Base-by-base conservation (phyloP, 208 protist species). In the Sergeia podlipaevii region DNA sequence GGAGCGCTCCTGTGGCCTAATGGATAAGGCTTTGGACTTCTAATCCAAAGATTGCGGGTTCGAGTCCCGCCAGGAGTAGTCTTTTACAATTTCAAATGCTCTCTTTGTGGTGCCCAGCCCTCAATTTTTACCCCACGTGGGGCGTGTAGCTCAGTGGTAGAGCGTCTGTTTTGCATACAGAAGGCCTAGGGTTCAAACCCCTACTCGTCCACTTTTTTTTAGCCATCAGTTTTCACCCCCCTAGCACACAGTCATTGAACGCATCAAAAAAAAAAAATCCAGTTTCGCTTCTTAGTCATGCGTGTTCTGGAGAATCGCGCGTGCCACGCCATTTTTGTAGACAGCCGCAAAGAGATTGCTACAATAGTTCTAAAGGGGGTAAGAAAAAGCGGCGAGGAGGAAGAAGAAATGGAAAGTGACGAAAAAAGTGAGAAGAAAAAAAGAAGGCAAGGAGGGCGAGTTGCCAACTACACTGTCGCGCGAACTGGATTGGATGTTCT, bases 31-130 rank as follows among this genome's bases (percentile, higher is more conserved):
- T 71, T 87, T 85, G 74, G 83, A 80, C 81, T 91, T 81, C 83
- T 91, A 91, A 91, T 80, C 83, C 74, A 85, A 85, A 85, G 79
- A 82, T 88, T 91, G 83, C 77, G 83, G 78, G 83, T 91, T 91
- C 83, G 78, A 91, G 65, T 88, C 83, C 79, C 83, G 77, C 77
- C 83, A 80, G 76, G 76, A 78, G 83, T 91, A 85, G 17, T 56
- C 71, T 85, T 74, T 70, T 43, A 29, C 42, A 30, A 33, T 41
- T 34, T 58, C 36, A 26, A 43, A 23, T 17, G 42, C n/a, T 18
- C 15, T 11, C 10, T 26, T 47, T 15, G 30, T 49, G 30, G 15
- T 21, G 34, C 13, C 11, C 13, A 45, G 15, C n/a, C n/a, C n/a
- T n/a, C n/a, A n/a, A n/a, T n/a, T n/a, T n/a, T n/a, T n/a, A n/a